Conservation (phyloP, 139 green algal genomes). For the Chlorella ohadii region DNA sequence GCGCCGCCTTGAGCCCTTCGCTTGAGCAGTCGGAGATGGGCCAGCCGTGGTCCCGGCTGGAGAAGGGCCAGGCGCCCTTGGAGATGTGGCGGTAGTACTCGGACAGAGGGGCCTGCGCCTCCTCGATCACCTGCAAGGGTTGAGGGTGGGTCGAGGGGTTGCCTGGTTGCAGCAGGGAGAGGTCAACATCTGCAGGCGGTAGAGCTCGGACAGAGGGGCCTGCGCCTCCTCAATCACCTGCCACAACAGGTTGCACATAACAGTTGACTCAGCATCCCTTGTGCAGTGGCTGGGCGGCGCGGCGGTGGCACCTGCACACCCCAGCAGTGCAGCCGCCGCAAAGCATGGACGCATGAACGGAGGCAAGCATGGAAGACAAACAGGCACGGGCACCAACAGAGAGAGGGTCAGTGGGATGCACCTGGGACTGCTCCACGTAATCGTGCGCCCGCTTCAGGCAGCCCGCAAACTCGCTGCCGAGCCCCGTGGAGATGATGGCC, state of each 20-base stretch:
- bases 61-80: constrained; percentile 98
- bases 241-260: no score
- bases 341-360: no score
- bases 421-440: constrained; percentile 88
- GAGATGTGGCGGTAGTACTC: constrained; percentile 95
- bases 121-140: constrained; percentile 74
- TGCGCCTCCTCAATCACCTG: neutral
- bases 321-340: no score
- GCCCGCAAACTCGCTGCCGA: constrained; percentile 48
- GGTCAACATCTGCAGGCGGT: no score
- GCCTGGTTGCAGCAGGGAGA: no score
- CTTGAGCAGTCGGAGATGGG: constrained; percentile 96
- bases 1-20: constrained; percentile 64
- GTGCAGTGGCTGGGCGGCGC: no score
- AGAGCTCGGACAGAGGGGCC: neutral
- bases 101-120: constrained; percentile 69
- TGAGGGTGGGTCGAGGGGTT: no score
- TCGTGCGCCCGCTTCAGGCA: constrained; percentile 72
- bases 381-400: no score
- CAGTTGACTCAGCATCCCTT: no score
- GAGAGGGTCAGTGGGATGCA: constrained; percentile 6
- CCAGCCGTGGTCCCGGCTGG: constrained; percentile 96
- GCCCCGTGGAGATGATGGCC: constrained; percentile 67
- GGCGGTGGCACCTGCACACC: no score
- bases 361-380: no score